phyloP scores from a whole-genome alignment of 1,284 basidiomycete genomes.

The Moesziomyces globuligerus region DNA sequence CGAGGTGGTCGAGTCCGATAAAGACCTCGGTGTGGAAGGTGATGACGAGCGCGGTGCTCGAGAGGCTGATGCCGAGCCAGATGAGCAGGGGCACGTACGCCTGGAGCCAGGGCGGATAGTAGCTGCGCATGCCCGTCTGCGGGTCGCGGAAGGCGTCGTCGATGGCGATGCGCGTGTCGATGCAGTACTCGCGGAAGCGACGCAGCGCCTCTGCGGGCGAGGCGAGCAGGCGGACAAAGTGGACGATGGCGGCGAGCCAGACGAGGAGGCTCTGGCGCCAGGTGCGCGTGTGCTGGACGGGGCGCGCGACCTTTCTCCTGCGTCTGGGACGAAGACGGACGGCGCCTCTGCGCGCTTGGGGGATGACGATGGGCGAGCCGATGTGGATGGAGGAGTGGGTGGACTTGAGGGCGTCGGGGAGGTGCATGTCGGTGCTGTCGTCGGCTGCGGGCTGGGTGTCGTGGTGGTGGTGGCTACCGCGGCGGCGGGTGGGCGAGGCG shows the following conservation, averaged over 20 bases:
- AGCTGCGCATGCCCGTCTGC: slow-evolving; percentile 53
- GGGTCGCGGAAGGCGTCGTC: slow-evolving; percentile 64
- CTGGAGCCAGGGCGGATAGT: slow-evolving; percentile 62
- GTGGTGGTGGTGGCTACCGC: slow-evolving; percentile 27
- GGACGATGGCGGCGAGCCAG: slow-evolving; percentile 14
- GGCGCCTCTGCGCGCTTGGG: slow-evolving; percentile 57
- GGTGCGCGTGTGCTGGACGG: slow-evolving; percentile 23
- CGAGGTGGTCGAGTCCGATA: slow-evolving; percentile 54
- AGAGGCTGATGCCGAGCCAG: slow-evolving; percentile 66
- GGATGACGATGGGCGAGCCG: slow-evolving; percentile 55
- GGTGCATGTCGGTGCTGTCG: slow-evolving; percentile 41
- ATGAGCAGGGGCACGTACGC: slow-evolving; percentile 67
- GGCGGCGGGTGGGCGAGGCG: slow-evolving; percentile 20
- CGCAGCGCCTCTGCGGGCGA: slow-evolving; percentile 38
- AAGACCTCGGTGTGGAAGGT: slow-evolving; percentile 67
- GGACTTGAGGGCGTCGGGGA: slow-evolving; percentile 20
- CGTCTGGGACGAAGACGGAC: slow-evolving; percentile 34
- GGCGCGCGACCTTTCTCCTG: slow-evolving; percentile 14
- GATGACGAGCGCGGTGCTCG: slow-evolving; percentile 62
- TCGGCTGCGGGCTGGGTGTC: slow-evolving; percentile 23
- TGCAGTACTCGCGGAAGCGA: slow-evolving; percentile 35
- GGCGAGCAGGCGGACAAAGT: slow-evolving; percentile 27
- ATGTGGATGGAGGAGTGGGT: slow-evolving; percentile 49
- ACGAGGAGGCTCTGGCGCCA: slow-evolving; percentile 26
- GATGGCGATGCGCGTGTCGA: slow-evolving; percentile 41